Evolutionary conservation across 2,329 filamentous ascomycete genomes (phyloP), one percentile per base, ranked within the genome.

Genomic region (Penicillium sp.): DNA sequence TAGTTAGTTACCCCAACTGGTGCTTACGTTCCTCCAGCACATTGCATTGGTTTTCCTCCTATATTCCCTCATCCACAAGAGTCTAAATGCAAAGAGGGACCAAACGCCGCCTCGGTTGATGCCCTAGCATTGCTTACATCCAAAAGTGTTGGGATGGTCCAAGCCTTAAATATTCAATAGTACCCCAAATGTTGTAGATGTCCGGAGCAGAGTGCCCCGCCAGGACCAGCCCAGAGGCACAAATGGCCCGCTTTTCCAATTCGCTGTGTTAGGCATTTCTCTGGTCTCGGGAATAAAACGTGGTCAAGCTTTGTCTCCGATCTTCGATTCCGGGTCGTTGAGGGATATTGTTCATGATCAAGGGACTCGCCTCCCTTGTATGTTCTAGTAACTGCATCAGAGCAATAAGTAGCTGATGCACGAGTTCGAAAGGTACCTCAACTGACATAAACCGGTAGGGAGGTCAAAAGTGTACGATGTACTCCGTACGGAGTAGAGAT

Each of bases 191-290:
- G 7, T 16, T 34, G n/a, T n/a, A n/a, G n/a, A 5, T 22, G 19
- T 35, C 38, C 45, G 45, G 45, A 47, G 45, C 45, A 47, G 45
- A 25, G 45, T 47, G 45, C 45, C 45, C 45, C 45, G 45, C 43
- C 40, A 34, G 16, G 31, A 42, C 13, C 8, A 42, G 38, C 38
- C 42, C 38, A 16, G 30, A n/a, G n/a, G n/a, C n/a, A 42, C 19
- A 33, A 14, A 25, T 22, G 37, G 38, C 45, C 45, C 45, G 28
- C 45, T 42, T 41, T 35, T 28, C 10, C 28, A n/a, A 38, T n/a
- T n/a, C n/a, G n/a, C n/a, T n/a, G n/a, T n/a, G n/a, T n/a, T n/a
- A n/a, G 28, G 36, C 30, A 29, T 37, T 37, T 29, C 11, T 41
- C 42, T 31, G 38, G 18, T 34, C n/a, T 34, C 14, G 14, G 14